A percentile compares a stretch with the other conserved stretches of the same genome.
Evolutionary conservation across 257 asterid species (phyloP).

Genomic region (Linaria vulgaris): DNA sequence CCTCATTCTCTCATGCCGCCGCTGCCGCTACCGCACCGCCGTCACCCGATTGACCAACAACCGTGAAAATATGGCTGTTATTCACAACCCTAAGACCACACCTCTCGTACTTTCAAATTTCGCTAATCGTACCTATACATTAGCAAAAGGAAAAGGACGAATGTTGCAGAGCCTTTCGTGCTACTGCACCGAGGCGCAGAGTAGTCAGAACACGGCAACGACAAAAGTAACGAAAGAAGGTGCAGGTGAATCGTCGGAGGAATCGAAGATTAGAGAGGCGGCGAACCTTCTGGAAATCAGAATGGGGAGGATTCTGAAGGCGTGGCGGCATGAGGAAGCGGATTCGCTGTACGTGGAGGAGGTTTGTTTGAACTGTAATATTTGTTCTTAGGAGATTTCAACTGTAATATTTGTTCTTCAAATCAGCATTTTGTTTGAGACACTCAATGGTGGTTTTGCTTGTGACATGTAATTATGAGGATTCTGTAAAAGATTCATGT

Average conservation of each 20-base stretch:
- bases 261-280: conserved; percentile 43
- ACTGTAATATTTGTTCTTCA: neutral
- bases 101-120: too few species aligned
- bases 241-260: conserved; percentile 22
- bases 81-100: too few species aligned
- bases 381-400: neutral
- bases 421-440: neutral
- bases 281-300: conserved; percentile 80
- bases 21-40: too few species aligned
- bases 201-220: neutral
- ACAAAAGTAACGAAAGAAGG: conserved; percentile 13
- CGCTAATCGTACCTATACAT: too few species aligned
- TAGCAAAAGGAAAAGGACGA: neutral
- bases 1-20: too few species aligned
- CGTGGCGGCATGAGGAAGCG: conserved; percentile 92
- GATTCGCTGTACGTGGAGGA: conserved; percentile 95
- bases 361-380: conserved; percentile 28
- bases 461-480: neutral
- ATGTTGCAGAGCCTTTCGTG: conserved; percentile 18
- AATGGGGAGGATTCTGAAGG: conserved; percentile 71
- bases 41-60: too few species aligned
- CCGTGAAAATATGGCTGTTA: too few species aligned
- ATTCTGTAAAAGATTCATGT: neutral
- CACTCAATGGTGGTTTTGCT: neutral
- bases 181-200: conserved; percentile 38